Evolutionary conservation across 129 eudicot species (phyloP), one percentile per base, ranked within the genome.

Genomic region (Ambrosia artemisiifolia): DNA sequence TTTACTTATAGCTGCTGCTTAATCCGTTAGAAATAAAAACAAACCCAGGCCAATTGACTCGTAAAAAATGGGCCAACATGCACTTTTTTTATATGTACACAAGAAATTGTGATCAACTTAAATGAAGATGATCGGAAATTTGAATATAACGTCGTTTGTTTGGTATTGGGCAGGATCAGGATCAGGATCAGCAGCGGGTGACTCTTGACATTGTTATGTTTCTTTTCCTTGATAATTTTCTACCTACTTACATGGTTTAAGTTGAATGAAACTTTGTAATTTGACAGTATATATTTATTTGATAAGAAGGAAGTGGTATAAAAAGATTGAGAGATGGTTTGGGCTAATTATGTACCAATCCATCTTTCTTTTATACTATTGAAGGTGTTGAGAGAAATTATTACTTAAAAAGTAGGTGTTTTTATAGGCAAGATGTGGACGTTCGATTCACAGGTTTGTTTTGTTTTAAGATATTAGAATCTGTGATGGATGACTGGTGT

Each of bases 211-310:
- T 54, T 43, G 38, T 38, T 40, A 63, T 36, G 40, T 70, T 63
- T 62, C 42, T 69, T 51, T 50, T 54, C 47, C 80, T 50, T 63
- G 71, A 70, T 62, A 62, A 50, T 18, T 60, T 63, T 69, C 34
- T 42, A 62, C 48, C 30, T 34, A n/a, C 47, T 63, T 35, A 63
- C 48, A 63, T 36, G 12, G 48, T 13, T 63, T 34, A 63, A 63
- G 68, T 35, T 63, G 13, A 36, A 6, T 63, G 28, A 17, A 63
- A 60, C 2, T 63, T 63, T 36, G 68, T 63, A 36, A 33, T 61
- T 32, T 61, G 13, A 14, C 11, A 6, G 13, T 8, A 24, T 20
- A 40, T 40, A 10, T 40, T 40, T 9, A 35, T 20, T 28, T 33
- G 66, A 61, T 57, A 61, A 61, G 66, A 59, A 30, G 38, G 44